phyloP scores from a whole-genome alignment of 164 flowering plant genomes.

The Piper longum region DNA sequence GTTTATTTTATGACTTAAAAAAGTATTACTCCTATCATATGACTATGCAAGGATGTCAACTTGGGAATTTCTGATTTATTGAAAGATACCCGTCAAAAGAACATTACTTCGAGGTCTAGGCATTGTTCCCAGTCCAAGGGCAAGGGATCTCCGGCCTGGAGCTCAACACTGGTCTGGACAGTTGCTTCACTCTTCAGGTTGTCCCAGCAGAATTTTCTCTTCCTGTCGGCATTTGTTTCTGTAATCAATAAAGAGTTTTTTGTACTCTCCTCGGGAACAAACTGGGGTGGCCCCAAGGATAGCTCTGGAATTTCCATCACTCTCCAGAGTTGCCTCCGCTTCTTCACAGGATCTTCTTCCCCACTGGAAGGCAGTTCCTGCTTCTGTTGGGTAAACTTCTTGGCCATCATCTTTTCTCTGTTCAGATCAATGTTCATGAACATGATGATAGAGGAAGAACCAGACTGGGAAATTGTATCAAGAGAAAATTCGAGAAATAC shows the following conservation, averaged over 20 bases:
- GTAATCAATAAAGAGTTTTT: conserved; percentile 20
- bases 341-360: not conserved
- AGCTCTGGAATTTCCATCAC: conserved; percentile 35
- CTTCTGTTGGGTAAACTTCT: conserved; percentile 7
- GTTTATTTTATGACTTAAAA: not conserved
- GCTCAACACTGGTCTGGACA: conserved; percentile 28
- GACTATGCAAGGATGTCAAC: not conserved
- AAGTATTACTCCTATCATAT: not conserved
- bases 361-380: conserved; percentile 1
- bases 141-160: conserved; percentile 37
- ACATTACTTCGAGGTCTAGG: conserved; percentile 47
- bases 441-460: not conserved
- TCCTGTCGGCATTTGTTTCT: conserved; percentile 19
- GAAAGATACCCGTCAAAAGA: conserved; percentile 2
- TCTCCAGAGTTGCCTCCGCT: not conserved
- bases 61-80: not conserved
- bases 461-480: not conserved
- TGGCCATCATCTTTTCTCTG: conserved; percentile 9
- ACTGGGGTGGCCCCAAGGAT: conserved; percentile 28
- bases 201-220: conserved; percentile 37
- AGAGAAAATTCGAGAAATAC: conserved; percentile 2
- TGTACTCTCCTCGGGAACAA: conserved; percentile 2
- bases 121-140: conserved; percentile 60
- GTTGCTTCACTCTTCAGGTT: conserved; percentile 5
- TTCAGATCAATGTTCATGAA: not conserved